Base-by-base conservation (phyloP, 768 basidiomycete species). In the Fomitopsis serialis region DNA sequence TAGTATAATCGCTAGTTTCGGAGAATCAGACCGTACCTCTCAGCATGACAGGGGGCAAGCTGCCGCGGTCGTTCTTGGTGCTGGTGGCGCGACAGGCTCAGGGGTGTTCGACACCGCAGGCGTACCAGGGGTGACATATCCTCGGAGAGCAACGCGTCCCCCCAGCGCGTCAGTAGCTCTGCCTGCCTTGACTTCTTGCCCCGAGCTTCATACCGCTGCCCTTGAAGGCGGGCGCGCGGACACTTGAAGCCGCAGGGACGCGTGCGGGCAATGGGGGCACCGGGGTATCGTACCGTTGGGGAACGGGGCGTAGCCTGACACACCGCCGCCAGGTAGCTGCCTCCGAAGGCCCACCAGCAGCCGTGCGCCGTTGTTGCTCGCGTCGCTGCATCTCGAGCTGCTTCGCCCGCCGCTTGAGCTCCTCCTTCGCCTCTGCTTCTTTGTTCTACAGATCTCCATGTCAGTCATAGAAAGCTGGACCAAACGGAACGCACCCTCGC, bases 341-440 rank as follows among this genome's bases (percentile, higher is more conserved):
- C 74, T 15, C 79, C 72, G 13, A 74, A 5, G 73, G 76, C 9
- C 76, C 78, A 25, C 76, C 70, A 3, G 73, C 66, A 8, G 80
- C 82, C 3, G 85, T 73, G 21, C 92, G 86, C 55, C 84, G 78
- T 60, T 96, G 92, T 67, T 95, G 92, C 66, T 99, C 96, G 32
- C 95, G 79, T 40, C 96, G 84, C 66, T 98, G 97, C 85, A 97
- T 90, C 70, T 99, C 97, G 56, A 99, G 83, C 64, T 98, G 94
- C 68, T 97, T 97, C 0, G 97, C 95, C 27, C 96, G 87, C 37
- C 97, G 85, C 69, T 98, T 98, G 66, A 99, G 87, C 65, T 98
- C 96, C 68, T 99, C 97, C 68, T 99, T 99, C 2, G 96, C 97
- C 64, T 99, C 97, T 6, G 93, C 93, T 72, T 99, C 97, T 72